Percentiles rank a stretch among this genome's conserved stretches.
phyloP scores from a whole-genome alignment of 371 early-diverging fungal species.

The Coemansia sp. region DNA sequence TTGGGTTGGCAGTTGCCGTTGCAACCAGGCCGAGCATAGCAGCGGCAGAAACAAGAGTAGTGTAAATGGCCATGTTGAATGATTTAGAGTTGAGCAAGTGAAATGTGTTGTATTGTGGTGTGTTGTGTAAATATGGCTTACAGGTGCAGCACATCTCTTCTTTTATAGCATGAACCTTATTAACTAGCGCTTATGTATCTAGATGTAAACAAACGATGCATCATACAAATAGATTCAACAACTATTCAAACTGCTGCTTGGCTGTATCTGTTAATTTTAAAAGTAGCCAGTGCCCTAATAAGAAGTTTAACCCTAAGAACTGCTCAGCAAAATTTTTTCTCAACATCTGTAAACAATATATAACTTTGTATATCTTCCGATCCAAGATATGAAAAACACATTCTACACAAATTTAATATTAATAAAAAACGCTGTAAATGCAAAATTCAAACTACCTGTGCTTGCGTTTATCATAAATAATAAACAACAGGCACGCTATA shows the following conservation, averaged over 20 bases:
- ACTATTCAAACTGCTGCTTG: too few relatives aligned
- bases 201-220: background rate
- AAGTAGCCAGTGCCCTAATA: too few relatives aligned
- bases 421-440: too few relatives aligned
- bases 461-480: background rate
- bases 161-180: background rate
- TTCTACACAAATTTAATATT: too few relatives aligned
- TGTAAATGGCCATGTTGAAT: background rate
- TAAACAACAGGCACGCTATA: constrained; percentile 9
- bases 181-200: background rate
- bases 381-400: too few relatives aligned
- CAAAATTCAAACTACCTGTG: background rate
- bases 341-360: too few relatives aligned
- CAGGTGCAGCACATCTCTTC: background rate
- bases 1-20: background rate
- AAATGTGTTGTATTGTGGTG: background rate
- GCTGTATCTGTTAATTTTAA: too few relatives aligned
- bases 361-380: too few relatives aligned
- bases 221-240: too few relatives aligned
- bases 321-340: too few relatives aligned
- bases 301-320: too few relatives aligned
- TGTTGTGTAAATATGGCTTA: background rate
- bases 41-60: background rate
- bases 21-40: background rate
- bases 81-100: background rate